phyloP scores from a whole-genome alignment of 169 alveolate species.

The Cryptosporidium felis region DNA sequence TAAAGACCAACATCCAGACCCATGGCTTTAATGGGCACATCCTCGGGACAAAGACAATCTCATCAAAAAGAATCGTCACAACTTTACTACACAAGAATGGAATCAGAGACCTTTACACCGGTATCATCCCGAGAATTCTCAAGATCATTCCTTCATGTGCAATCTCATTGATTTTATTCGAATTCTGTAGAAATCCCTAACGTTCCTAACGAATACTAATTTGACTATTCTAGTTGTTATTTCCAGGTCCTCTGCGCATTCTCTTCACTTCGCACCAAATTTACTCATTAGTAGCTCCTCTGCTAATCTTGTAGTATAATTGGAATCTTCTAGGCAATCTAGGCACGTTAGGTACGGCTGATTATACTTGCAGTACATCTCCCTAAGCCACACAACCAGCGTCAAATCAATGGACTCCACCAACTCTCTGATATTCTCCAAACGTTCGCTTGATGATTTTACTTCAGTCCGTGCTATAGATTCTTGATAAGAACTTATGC shows the following conservation, averaged over 20 bases:
- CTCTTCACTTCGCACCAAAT: neutral
- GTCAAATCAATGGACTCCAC: constrained; percentile 46
- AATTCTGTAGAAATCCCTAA: neutral
- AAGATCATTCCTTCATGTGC: constrained; percentile 76
- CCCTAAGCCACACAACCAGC: constrained; percentile 58
- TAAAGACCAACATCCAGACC: constrained; percentile 75
- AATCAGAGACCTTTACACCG: constrained; percentile 67
- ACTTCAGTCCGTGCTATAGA: neutral
- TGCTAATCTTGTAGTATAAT: constrained; percentile 30
- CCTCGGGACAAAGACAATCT: constrained; percentile 48
- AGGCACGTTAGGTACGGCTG: constrained; percentile 2
- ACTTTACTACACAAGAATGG: constrained; percentile 68
- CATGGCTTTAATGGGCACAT: constrained; percentile 68
- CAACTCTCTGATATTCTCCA: neutral
- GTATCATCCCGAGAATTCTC: constrained; percentile 73
- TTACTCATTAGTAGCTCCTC: constrained; percentile 24
- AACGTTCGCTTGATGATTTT: neutral
- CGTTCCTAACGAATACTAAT: too few species aligned
- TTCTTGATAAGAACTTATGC: neutral
- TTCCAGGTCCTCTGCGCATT: too few species aligned
- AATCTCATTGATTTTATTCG: constrained; percentile 63
- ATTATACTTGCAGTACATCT: constrained; percentile 26
- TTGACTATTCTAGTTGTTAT: too few species aligned
- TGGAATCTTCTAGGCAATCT: constrained; percentile 7
- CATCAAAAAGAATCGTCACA: neutral